Base-by-base conservation (phyloP, 352 stramenopile genomes). In the Globisporangium okanoganense region DNA sequence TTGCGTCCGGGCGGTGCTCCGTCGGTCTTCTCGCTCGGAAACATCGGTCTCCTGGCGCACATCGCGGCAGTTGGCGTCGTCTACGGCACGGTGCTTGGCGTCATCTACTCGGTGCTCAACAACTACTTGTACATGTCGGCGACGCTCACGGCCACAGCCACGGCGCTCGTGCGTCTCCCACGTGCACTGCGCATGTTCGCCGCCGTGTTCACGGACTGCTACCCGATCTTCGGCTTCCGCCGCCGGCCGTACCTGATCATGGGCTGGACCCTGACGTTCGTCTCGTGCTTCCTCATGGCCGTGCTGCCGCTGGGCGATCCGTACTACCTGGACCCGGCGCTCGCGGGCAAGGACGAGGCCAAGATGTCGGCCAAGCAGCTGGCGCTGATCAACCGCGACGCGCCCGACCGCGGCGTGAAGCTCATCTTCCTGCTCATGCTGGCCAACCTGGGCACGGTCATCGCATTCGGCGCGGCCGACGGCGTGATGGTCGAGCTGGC, bases 191-290 rank as follows among this genome's bases (percentile, higher is more conserved):
- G 76, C 38, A 55, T 85, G 24, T 74, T 94, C 24, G 69, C 82
- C 40, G 85, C 79, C 35, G 70, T 94, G 35, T 69, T 95, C 18
- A 85, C 72, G 16, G 88, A 96, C 65, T 90, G 75, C 62, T 82
- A 84, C 54, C 88, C 88, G 12, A 90, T 96, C 59, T 82, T 76
- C 60, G 82, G 85, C 47, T 89, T 88, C 58, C 87, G 82, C 3
- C 73, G 86, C 13, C 87, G 87, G 10, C 79, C 86, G 43, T 96
- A 96, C 64, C 70, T 95, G 55, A 75, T 90, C 25, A 60, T 89
- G 20, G 88, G 88, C 13, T 87, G 77, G 78, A 31, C 45, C 36
- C 33, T 82, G 24, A 66, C 70, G n/a, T 78, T 75, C 62, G 48
- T 71, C 29, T 65, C 62, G 38, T 78, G 74, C 38, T 65, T 84